phyloP scores from a whole-genome alignment of 371 early-diverging fungal species.

The Haplosporangium sp. region DNA sequence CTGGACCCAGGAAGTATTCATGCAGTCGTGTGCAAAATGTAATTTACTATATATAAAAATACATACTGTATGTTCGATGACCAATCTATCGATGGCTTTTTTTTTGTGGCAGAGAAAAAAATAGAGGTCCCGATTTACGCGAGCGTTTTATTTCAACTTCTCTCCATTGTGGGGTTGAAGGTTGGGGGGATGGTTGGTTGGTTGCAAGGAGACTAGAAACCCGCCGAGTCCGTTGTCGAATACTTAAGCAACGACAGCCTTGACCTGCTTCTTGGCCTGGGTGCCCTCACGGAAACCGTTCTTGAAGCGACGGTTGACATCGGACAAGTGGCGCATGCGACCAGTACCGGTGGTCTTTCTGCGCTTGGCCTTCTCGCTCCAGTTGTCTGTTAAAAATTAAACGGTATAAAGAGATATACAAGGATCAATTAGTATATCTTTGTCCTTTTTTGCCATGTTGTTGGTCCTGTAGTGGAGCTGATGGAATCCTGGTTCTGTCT shows the following conservation, averaged over 20 bases:
- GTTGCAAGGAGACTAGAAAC: conserved; percentile 8
- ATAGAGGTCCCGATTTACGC: neutral
- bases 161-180: neutral
- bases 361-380: conserved; percentile 97
- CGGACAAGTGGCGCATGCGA: conserved; percentile 97
- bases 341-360: conserved; percentile 99
- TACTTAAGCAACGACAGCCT: conserved; percentile 60
- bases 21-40: too few species aligned
- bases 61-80: too few species aligned
- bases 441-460: neutral
- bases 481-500: too few species aligned
- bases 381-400: conserved; percentile 76
- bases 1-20: too few species aligned
- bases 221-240: conserved; percentile 3
- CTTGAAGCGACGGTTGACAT: conserved; percentile 92
- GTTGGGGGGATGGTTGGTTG: conserved; percentile 12
- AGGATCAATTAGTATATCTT: neutral
- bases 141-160: conserved; percentile 13
- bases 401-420: neutral
- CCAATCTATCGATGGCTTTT: neutral
- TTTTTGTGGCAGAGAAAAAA: neutral
- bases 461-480: neutral
- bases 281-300: conserved; percentile 97
- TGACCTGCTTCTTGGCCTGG: conserved; percentile 68
- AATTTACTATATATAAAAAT: too few species aligned